These are phyloP conservation scores for Saccharomycopsis oosterbeekiorum DNA, from an alignment of 805 yeast species.

Conservation along the genomic window DNA sequence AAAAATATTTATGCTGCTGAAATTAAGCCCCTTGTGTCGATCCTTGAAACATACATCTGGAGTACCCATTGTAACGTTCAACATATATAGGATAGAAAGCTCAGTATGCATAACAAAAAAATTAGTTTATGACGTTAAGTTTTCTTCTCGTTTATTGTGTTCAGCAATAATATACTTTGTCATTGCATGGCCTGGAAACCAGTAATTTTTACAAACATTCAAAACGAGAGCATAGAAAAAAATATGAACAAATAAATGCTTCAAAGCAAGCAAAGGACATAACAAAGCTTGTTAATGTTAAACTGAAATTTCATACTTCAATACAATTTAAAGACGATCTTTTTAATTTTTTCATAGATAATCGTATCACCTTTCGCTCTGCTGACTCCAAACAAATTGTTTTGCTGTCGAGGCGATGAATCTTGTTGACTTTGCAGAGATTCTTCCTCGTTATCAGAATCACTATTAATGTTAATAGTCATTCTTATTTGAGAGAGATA, in stretches of 20 bases:
- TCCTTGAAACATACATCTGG: neutral
- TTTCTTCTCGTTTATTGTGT: neutral
- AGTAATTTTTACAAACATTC: neutral
- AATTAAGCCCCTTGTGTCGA: neutral
- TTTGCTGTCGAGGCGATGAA: no score
- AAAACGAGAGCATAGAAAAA: neutral
- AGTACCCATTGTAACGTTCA: neutral
- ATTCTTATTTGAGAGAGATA: no score
- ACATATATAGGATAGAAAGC: neutral
- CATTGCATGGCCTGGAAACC: neutral
- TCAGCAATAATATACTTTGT: neutral
- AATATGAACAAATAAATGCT: neutral
- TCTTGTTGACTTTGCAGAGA: no score
- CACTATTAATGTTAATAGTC: no score
- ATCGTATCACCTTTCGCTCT: neutral
- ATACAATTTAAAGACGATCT: neutral
- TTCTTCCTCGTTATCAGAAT: no score
- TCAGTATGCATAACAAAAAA: neutral
- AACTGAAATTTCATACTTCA: neutral
- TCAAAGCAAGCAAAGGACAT: neutral
- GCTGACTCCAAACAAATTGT: neutral
- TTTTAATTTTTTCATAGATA: neutral
- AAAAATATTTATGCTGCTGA: neutral
- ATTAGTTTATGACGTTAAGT: neutral
- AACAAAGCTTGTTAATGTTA: neutral